phyloP scores from a whole-genome alignment of 148 eudicot genomes.

The Euryodendron excelsum region DNA sequence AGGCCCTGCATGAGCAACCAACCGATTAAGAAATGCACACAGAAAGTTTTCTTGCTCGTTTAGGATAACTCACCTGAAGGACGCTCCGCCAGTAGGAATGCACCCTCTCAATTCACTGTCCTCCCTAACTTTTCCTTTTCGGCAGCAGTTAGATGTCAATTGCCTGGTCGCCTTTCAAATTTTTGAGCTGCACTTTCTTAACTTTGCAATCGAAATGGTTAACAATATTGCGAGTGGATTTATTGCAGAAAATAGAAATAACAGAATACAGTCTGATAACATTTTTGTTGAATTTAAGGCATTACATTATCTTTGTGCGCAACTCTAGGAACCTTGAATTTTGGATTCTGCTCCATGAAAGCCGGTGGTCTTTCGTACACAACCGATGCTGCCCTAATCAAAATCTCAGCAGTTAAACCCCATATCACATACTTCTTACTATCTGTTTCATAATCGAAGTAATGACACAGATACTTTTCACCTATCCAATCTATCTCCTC shows the following conservation, averaged over 20 bases:
- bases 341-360: constrained; percentile 65
- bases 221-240: neutral
- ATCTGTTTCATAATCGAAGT: constrained; percentile 60
- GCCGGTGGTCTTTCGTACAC: constrained; percentile 76
- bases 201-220: neutral
- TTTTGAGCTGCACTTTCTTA: neutral
- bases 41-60: neutral
- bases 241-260: neutral
- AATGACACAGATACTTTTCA: constrained; percentile 70
- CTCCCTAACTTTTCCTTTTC: neutral
- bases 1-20: neutral
- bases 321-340: constrained; percentile 47
- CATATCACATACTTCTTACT: constrained; percentile 62
- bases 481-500: constrained; percentile 93
- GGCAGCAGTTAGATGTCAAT: neutral
- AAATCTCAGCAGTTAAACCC: constrained; percentile 88
- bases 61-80: neutral
- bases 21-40: neutral
- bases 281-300: constrained; percentile 32
- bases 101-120: neutral
- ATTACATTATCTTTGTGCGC: constrained; percentile 40
- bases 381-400: constrained; percentile 88
- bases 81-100: neutral
- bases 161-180: neutral
- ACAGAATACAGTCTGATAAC: neutral